Evolutionary conservation across 148 eudicot genomes (phyloP).

Genomic region (Camellia japonica): DNA sequence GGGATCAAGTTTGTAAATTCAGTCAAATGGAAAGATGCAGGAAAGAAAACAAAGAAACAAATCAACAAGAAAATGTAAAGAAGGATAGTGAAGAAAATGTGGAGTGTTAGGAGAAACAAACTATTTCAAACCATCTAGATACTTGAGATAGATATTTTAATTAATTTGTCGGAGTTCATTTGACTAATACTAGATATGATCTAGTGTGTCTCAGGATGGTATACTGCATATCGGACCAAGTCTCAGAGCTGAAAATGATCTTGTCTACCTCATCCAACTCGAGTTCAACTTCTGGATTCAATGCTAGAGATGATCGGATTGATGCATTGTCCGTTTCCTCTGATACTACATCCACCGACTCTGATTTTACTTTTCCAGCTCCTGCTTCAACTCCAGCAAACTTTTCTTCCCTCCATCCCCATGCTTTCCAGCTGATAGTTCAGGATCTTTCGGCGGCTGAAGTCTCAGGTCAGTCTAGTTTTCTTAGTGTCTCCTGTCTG

Average conservation of each 20-base stretch:
- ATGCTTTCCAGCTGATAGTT: constrained; percentile 67
- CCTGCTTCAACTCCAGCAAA: constrained; percentile 63
- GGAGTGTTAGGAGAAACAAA: not conserved
- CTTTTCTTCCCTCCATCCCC: constrained; percentile 54
- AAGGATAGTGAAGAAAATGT: not conserved
- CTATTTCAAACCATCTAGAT: not conserved
- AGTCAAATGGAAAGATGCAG: not conserved
- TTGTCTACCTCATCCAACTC: constrained; percentile 67
- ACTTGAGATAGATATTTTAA: not conserved
- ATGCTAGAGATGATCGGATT: constrained; percentile 49
- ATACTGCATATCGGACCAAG: constrained; percentile 86
- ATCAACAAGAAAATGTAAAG: not conserved
- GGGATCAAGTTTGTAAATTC: not conserved
- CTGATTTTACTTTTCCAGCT: constrained; percentile 75
- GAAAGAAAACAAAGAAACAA: not conserved
- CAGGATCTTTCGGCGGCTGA: constrained; percentile 86
- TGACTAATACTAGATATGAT: constrained; percentile 72
- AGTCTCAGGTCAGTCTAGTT: constrained; percentile 73
- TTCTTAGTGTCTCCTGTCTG: constrained; percentile 35
- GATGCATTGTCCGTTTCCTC: constrained; percentile 68
- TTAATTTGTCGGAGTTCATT: constrained; percentile 20
- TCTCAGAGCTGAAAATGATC: constrained; percentile 91
- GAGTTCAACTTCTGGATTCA: constrained; percentile 54
- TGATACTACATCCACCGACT: constrained; percentile 69
- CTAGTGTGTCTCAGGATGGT: constrained; percentile 99